Percentiles rank a stretch among this genome's conserved stretches.
phyloP scores from a whole-genome alignment of 179 eudicot species.

The Heliamphora pulchella region DNA sequence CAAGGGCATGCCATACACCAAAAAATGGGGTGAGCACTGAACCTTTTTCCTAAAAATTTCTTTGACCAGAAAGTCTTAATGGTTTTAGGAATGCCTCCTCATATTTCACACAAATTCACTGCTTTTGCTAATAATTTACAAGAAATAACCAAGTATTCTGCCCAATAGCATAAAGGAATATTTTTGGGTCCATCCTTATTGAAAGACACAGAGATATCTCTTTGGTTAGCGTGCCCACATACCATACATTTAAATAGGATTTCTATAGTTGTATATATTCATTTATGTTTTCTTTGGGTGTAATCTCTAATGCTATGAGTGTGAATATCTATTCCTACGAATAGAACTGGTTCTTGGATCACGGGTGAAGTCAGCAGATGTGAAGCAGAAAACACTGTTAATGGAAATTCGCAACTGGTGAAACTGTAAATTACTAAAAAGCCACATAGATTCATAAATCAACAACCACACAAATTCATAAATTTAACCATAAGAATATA shows the following conservation, averaged over 20 bases:
- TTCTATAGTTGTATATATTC: not conserved
- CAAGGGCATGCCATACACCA: too few species aligned
- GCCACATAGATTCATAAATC: too few species aligned
- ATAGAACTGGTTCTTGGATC: conserved; percentile 95
- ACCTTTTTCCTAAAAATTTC: too few species aligned
- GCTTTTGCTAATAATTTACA: not conserved
- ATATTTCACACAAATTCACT: not conserved
- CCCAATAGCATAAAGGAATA: not conserved
- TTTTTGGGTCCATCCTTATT: not conserved
- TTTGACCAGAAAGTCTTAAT: not conserved
- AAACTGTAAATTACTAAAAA: conserved; percentile 82
- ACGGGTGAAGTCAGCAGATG: conserved; percentile 85
- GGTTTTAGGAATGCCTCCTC: not conserved
- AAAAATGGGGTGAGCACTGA: too few species aligned
- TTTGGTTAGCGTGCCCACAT: not conserved
- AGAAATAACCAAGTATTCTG: not conserved
- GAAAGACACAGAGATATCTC: not conserved
- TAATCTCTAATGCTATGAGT: not conserved
- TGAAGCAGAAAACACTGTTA: conserved; percentile 76
- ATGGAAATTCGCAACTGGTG: conserved; percentile 61
- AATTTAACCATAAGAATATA: too few species aligned
- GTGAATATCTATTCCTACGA: conserved; percentile 37
- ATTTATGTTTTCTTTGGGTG: not conserved
- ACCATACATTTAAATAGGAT: not conserved
- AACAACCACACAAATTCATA: too few species aligned